phyloP scores from a whole-genome alignment of 768 basidiomycete genomes.

The Podaxis mareebaensis region DNA sequence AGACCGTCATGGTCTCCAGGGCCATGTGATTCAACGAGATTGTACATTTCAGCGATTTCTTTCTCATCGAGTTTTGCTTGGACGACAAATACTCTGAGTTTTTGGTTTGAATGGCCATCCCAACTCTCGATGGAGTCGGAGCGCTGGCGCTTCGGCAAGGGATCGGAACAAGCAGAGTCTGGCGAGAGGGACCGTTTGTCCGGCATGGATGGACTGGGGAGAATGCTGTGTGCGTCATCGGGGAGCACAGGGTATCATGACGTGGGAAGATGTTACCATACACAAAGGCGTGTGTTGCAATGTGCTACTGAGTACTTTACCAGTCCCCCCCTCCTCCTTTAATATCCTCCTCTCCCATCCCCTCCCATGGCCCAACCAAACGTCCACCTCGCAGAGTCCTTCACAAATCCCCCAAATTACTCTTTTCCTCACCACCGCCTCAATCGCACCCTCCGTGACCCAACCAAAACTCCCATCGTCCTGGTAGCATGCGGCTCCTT shows the following conservation, averaged over 20 bases:
- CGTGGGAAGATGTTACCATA: constrained; percentile 33
- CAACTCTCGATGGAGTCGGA: constrained; percentile 12
- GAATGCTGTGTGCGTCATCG: background rate
- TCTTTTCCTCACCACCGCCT: constrained; percentile 70
- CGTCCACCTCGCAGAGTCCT: constrained; percentile 39
- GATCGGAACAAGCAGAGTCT: background rate
- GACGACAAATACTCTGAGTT: constrained; percentile 32
- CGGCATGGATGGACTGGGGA: constrained; percentile 6
- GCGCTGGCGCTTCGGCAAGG: constrained; percentile 11
- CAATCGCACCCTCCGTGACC: constrained; percentile 52
- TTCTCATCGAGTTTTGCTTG: constrained; percentile 37
- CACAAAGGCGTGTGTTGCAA: constrained; percentile 7
- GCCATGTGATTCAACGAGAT: constrained; percentile 31
- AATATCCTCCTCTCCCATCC: constrained; percentile 20
- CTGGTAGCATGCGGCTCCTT: constrained; percentile 98
- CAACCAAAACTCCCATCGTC: constrained; percentile 80
- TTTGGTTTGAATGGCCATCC: constrained; percentile 10
- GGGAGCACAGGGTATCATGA: constrained; percentile 2
- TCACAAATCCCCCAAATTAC: constrained; percentile 69
- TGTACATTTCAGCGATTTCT: constrained; percentile 36
- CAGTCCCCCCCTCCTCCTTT: constrained; percentile 6
- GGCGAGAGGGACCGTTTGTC: constrained; percentile 4
- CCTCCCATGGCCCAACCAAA: constrained; percentile 27
- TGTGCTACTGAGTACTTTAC: constrained; percentile 17
- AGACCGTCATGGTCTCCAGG: constrained; percentile 11